Base-by-base conservation (phyloP, 225 moss, liverwort and hornwort species). In the Antitrichia curtipendula region DNA sequence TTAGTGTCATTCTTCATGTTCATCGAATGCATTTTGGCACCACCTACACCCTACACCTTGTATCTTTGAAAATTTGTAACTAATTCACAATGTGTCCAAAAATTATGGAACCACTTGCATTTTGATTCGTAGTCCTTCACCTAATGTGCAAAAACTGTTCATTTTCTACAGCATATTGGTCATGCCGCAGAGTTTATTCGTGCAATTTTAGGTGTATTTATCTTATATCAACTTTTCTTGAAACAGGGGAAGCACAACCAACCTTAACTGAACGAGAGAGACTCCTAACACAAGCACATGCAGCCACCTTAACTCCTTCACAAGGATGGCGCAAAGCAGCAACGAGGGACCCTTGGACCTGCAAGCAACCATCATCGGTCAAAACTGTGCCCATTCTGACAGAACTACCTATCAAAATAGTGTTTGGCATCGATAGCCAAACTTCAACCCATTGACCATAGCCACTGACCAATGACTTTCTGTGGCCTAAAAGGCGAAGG, bases 241-340 rank as follows among this genome's bases (percentile, higher is more conserved):
- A 56, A 23, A 86, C 53, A 81, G 82, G 50, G 29, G 84, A 82
- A 86, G 87, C 82, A 82, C 58, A 75, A 94, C 96, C 77, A 78
- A 99, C 98, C 97, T 97, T 95, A 76, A 99, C 97, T 78, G 98
- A 99, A 85, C 98, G 98, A 72, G 98, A 97, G 86, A 99, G 97
- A 90, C 96, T 99, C 79, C 92, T 92, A 34, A 99, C 89, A 94
- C 98, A 99, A 88, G 95, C 91, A 92, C 98, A 99, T 40, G 97
- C 98, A 53, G 98, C 97, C 84, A 93, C 95, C 85, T 95, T 94
- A 65, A 99, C 98, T 84, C 94, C 90, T 83, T 92, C 94, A 85
- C 91, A 95, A 80, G 90, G 90, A 92, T 99, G 97, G 86, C 93
- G 93, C 93, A 99, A 94, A 89, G 97, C 95, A 78, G 97, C 93